Evolutionary conservation across 371 early-diverging fungal species (phyloP), one percentile per base, ranked within the genome.

Genomic region (Haplosporangium sp.): DNA sequence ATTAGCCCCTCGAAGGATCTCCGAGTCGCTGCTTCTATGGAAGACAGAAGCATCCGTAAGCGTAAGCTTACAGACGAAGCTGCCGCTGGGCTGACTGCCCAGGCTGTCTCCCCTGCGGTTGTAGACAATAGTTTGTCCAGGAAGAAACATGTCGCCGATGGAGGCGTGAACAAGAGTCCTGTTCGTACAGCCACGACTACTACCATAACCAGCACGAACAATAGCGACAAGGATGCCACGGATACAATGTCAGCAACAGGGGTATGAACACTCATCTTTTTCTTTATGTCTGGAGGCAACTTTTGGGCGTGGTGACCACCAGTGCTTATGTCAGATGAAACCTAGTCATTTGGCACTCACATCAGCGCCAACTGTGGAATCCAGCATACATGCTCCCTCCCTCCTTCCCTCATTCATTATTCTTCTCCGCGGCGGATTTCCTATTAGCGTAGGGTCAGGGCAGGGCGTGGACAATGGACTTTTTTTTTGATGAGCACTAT

Each of bases 41-140:
- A 79, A 67, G 79, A 79, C 73, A 79, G 72, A 73, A 73, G 79
- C 79, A 79, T 73, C 79, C 79, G 79, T 61, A 79, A 79, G 79
- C 79, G 79, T 43, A 72, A 72, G 69, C 73, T 79, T 72, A 79
- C 79, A 43, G 79, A 79, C 60, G 79, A 79, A 51, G 68, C 64
- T 61, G 56, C 29, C 4, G 29, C 65, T 62, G 59, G 59, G 50
- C 42, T 72, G 64, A 48, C 79, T 20, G 57, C 53, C 43, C 62
- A 62, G 45, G 42, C 29, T 48, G 68, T 65, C 56, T 54, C 54
- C 29, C 37, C 70, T 29, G 57, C 41, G 11, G 40, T 48, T 45
- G 45, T 12, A 43, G 55, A 57, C 55, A 54, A 18, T 54, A 51
- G 42, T 46, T 46, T 61, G 14, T 57, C 59, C 21, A 71, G 66